Evolutionary conservation across 2,329 filamentous ascomycete genomes (phyloP), one percentile per base, ranked within the genome.

Genomic region (Dendryphion nanum): DNA sequence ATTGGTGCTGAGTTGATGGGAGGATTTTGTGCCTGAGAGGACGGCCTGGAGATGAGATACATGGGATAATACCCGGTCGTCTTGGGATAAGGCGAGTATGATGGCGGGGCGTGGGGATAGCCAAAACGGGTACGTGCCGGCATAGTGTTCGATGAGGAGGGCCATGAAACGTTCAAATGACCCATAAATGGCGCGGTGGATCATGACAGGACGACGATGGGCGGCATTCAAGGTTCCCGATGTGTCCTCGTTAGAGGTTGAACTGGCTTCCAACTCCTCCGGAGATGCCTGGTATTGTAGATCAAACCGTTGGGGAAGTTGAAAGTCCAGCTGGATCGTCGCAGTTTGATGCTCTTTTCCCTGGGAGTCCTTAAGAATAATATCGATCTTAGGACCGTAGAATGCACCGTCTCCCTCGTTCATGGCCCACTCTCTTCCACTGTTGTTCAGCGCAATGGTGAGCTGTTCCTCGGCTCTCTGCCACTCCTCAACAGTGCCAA

Each of bases 381-480:
- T 86, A 57, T 95, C 89, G 48, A 95, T 95, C 69, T 95, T 95
- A 20, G 89, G 89, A 0, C 89, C 89, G 56, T 95, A 95, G 58
- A 95, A 95, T 4, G 89, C 89, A 12, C 89, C 89, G 43, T 94
- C 89, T 8, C 87, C 88, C 53, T 84, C 77, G 46, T 89, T 91
- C 40, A 91, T 51, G 2, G 76, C 77, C 86, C 87, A 95, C 23
- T 77, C 68, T 51, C 81, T 78, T 7, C 82, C 83, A 12, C 76
- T 82, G 18, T 69, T 74, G 43, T 83, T 72, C 24, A 89, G 66
- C 0, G 83, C 82, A 37, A 75, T 67, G 38, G 74, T 79, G 38
- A 89, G 67, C 33, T 87, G 82, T n/a, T 61, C 59, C 57, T 89
- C 85, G 2, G 85, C 85, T 42, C 72, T 74, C 23, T 82, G 71